Evolutionary conservation across 345 rosid genomes (phyloP), one percentile per base, ranked within the genome.

Genomic region (Brassica nigra): DNA sequence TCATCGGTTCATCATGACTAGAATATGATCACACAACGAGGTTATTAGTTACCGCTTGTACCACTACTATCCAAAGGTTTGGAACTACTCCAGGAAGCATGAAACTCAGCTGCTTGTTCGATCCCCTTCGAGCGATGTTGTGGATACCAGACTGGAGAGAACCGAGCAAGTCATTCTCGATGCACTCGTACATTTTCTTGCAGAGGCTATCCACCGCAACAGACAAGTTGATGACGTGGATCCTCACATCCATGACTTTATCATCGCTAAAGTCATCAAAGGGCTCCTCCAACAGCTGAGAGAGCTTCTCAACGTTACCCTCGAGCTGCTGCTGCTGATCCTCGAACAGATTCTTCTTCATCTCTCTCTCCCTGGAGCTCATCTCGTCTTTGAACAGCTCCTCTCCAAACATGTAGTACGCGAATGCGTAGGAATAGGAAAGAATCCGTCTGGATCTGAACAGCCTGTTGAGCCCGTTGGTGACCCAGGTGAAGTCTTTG

Each of bases 261-360:
- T 86, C 88, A 73, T 87, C 90, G 15, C 62, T 73, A 77, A 86
- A 94, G 63, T 86, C 84, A 74, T 94, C 91, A 72, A 94, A 94
- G 4, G 94, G 97, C 86, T 89, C 93, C 78, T 90, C 98, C 33
- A 94, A 84, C 71, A 76, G 78, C 89, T 89, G 90, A 28, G 98
- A 94, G 65, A 94, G 97, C 62, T 82, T 94, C 89, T 94, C 98
- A 34, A 94, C 96, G 70, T 89, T 92, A 52, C 85, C 84, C 85
- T 94, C 98, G 36, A 94, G 96, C 83, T 92, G 98, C 77, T 94
- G 97, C 77, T 94, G 98, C 86, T 94, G 98, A 82, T 94, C 96
- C 87, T 94, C 98, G 57, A 81, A 81, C 34, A 81, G 71, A 81
- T 81, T 70, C 77, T 81, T 70, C 62, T 86, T 89, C 14, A 85